Evolutionary conservation across 1,284 basidiomycete species (phyloP).

Genomic region (Schizophyllum commune): DNA sequence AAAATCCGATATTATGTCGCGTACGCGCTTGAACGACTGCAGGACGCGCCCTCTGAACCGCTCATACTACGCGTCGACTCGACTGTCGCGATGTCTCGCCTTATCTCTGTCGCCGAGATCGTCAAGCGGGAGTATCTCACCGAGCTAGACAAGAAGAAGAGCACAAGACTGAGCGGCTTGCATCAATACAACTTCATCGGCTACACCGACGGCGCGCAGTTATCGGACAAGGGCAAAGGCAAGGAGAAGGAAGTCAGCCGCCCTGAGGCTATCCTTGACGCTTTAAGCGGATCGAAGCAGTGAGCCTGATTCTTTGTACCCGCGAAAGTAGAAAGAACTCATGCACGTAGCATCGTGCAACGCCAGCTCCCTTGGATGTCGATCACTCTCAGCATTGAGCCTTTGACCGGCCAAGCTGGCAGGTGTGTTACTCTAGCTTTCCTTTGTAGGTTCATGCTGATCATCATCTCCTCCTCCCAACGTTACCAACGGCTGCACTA

Average conservation of each 20-base stretch:
- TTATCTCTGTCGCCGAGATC: slow-evolving; percentile 76
- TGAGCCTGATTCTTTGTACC: slow-evolving; percentile 23
- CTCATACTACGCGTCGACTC: too few species aligned
- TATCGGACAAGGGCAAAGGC: slow-evolving; percentile 13
- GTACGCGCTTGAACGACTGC: too few species aligned
- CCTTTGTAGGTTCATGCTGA: too few species aligned
- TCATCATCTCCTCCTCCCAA: too few species aligned
- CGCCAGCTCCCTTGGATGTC: slow-evolving; percentile 68
- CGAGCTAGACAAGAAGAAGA: slow-evolving; percentile 30
- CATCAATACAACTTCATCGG: slow-evolving; percentile 79
- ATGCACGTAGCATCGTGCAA: slow-evolving; percentile 43
- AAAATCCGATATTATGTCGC: too few species aligned
- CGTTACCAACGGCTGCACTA: too few species aligned
- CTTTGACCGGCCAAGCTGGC: slow-evolving; percentile 36
- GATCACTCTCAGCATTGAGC: slow-evolving; percentile 53
- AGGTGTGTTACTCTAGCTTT: slow-evolving; percentile 16
- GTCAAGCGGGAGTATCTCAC: slow-evolving; percentile 76
- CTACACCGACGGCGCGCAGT: slow-evolving; percentile 37
- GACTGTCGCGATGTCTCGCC: slow-evolving; percentile 44
- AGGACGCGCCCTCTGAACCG: too few species aligned
- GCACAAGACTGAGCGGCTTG: slow-evolving; percentile 41
- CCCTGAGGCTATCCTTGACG: slow-evolving; percentile 24
- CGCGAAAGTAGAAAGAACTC: neutral
- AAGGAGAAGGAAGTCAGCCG: slow-evolving; percentile 31
- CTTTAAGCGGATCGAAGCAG: slow-evolving; percentile 46